These are phyloP conservation scores for Acer saccharum DNA, from an alignment of 345 rosid genomes.

Conservation along the genomic window DNA sequence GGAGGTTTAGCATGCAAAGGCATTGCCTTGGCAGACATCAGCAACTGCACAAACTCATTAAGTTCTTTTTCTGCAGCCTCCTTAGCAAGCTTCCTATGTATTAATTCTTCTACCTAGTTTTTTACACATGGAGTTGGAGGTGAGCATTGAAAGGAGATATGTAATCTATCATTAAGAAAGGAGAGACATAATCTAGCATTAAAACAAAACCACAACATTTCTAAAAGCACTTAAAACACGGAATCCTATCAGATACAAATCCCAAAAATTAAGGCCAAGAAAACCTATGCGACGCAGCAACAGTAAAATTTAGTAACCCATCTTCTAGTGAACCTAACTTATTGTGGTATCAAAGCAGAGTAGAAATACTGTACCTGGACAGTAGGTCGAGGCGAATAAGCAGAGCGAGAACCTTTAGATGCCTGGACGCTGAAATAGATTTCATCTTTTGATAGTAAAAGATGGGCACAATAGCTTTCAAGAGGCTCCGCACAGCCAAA, in stretches of 20 bases:
- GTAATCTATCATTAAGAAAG: conserved; percentile 1
- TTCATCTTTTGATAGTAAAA: conserved; percentile 83
- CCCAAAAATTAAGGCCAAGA: neutral
- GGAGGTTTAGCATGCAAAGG: conserved; percentile 69
- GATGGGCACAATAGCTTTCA: conserved; percentile 93
- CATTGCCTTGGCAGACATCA: conserved; percentile 69
- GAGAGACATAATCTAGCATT: conserved; percentile 5
- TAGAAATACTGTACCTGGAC: conserved; percentile 50
- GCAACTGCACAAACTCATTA: conserved; percentile 62
- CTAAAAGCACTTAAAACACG: neutral
- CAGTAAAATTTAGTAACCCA: neutral
- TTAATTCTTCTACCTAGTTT: conserved; percentile 79
- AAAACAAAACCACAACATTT: neutral
- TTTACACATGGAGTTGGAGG: neutral
- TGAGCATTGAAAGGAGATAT: conserved; percentile 17
- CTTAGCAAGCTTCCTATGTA: conserved; percentile 60
- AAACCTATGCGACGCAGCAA: neutral
- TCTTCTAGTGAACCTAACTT: conserved; percentile 8
- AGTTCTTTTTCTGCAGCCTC: conserved; percentile 85
- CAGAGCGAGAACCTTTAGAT: conserved; percentile 64
- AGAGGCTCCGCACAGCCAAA: conserved; percentile 81
- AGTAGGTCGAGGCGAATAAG: conserved; percentile 76
- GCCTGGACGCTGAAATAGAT: conserved; percentile 69
- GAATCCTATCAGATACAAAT: neutral
- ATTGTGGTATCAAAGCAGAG: conserved; percentile 7